These are phyloP conservation scores for Talaromyces verruculosus DNA, from an alignment of 2,329 filamentous ascomycete species.

Conservation along the genomic window DNA sequence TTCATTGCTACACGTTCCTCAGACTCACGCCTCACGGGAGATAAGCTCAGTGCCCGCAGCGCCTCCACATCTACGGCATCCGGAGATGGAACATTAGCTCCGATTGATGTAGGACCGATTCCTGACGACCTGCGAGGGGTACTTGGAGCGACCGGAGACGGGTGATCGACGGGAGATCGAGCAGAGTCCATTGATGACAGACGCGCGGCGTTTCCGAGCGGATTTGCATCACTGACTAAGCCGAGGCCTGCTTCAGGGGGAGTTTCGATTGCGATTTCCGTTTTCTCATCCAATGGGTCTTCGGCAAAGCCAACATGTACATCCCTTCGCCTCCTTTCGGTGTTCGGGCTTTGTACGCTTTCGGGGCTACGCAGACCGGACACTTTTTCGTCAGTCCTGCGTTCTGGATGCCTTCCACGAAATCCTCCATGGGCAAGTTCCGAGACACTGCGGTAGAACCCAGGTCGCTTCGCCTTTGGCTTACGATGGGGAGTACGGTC, in stretches of 20 bases:
- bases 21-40: slow-evolving; percentile 36
- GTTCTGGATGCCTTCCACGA: slow-evolving; percentile 35
- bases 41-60: slow-evolving; percentile 25
- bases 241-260: neutral
- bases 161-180: neutral
- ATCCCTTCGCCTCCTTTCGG: slow-evolving; percentile 31
- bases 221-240: slow-evolving; percentile 9
- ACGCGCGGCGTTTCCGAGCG: slow-evolving; percentile 23
- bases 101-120: neutral
- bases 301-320: slow-evolving; percentile 61
- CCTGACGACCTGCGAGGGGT: neutral
- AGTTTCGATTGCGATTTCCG: neutral
- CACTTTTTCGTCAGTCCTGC: slow-evolving; percentile 18
- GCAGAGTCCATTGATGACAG: slow-evolving; percentile 20
- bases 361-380: slow-evolving; percentile 19
- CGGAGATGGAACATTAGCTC: neutral
- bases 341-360: slow-evolving; percentile 18
- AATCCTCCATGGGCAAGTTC: slow-evolving; percentile 38
- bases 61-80: slow-evolving; percentile 33
- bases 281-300: slow-evolving; percentile 29
- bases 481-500: slow-evolving; percentile 69
- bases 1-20: slow-evolving; percentile 31
- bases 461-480: slow-evolving; percentile 42
- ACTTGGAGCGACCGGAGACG: neutral
- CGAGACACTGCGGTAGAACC: slow-evolving; percentile 38